Conservation (phyloP, 306 rosid genomes). For the Fagus crenata region DNA sequence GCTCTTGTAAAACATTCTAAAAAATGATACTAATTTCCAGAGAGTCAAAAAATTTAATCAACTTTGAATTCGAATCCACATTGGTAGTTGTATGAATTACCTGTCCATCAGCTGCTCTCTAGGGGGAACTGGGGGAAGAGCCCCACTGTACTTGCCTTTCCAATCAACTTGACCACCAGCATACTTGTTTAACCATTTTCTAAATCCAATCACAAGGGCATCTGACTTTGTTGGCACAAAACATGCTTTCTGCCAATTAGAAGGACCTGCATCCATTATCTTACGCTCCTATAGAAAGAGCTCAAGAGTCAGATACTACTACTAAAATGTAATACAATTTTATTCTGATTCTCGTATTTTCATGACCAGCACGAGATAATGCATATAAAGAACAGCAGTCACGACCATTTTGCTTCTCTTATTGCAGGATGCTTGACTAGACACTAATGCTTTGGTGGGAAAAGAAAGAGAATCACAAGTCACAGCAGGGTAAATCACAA, state of each 20-base stretch:
- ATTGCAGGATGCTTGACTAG: background rate
- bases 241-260: conserved; percentile 81
- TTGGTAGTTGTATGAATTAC: conserved; percentile 38
- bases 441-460: background rate
- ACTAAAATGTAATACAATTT: background rate
- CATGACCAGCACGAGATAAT: background rate
- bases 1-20: background rate
- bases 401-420: background rate
- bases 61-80: conserved; percentile 17
- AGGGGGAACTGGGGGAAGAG: conserved; percentile 76
- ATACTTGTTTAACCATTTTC: conserved; percentile 84
- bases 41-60: background rate
- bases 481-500: background rate
- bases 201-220: conserved; percentile 70
- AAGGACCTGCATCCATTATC: conserved; percentile 53
- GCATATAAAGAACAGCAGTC: background rate
- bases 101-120: conserved; percentile 85
- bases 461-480: background rate
- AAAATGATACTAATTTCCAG: background rate
- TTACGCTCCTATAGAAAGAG: conserved; percentile 58
- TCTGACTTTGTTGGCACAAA: conserved; percentile 88
- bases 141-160: conserved; percentile 74
- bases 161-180: conserved; percentile 83
- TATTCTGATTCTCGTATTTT: background rate
- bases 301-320: conserved; percentile 10